Evolutionary conservation across 2,329 filamentous ascomycete species (phyloP), one percentile per base, ranked within the genome.

Genomic region (Diplodia corticola): DNA sequence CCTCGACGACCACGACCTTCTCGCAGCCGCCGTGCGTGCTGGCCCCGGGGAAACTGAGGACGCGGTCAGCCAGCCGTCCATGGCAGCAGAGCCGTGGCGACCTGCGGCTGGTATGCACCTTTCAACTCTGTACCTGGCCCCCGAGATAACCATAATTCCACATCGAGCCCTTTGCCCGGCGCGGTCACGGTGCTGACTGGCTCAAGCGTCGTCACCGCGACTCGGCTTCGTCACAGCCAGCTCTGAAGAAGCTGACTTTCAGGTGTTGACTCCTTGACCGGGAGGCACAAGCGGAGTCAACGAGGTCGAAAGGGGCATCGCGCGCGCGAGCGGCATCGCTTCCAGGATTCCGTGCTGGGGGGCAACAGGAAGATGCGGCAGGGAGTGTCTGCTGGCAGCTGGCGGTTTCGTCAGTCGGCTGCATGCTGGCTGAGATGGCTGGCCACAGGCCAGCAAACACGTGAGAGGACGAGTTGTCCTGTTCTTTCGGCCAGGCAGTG

Each of bases 201-300:
- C n/a, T 9, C 22, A 17, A 20, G 17, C 5, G 6, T 22, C 53
- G 5, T 15, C 30, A n/a, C 26, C 20, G 50, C 17, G 17, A 28
- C 30, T 33, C 9, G 9, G 30, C 33, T 37, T 4, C 3, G 7
- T 17, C 28, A n/a, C 4, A 4, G 33, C 10, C 10, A 22, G 44
- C 37, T 46, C 6, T 61, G 57, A 61, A 61, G 57, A 61, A 49
- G 57, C 57, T 61, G 57, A 61, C 57, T 49, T 61, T 49, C 40
- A 59, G 20, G 28, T 17, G 20, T n/a, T 20, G 35, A 4, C 28
- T 22, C 12, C 40, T 24, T 44, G 6, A 28, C 17, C 15, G 22
- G 50, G n/a, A 50, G 48, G 22, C 5, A 5, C 22, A 26, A 26
- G 48, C 50, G 30, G 13, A 46, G 54, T 30, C 54, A 59, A 59